A percentile compares a stretch with the other conserved stretches of the same genome.
phyloP scores from a whole-genome alignment of 2,329 filamentous ascomycete genomes.

The Cordyceps cicadae region DNA sequence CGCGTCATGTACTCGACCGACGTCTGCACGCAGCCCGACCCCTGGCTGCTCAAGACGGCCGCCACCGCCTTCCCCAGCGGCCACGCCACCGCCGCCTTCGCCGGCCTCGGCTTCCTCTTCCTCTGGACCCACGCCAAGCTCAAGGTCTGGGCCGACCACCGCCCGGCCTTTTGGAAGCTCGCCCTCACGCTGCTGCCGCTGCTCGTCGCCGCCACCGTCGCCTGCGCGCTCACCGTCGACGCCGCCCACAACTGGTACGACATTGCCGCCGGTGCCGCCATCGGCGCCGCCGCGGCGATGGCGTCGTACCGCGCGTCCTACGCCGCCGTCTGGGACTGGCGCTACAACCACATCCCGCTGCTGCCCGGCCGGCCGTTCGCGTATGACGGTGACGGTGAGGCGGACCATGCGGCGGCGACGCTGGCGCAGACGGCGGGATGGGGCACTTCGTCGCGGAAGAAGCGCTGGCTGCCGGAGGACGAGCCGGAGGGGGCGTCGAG shows the following conservation, averaged over 20 bases:
- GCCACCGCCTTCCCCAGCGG: conserved; percentile 62
- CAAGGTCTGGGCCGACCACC: conserved; percentile 60
- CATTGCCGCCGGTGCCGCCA: conserved; percentile 52
- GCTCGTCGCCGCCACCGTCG: conserved; percentile 51
- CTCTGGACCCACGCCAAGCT: conserved; percentile 66
- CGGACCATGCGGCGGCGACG: conserved; percentile 2
- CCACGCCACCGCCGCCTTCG: conserved; percentile 57
- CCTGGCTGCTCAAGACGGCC: conserved; percentile 48
- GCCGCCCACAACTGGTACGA: conserved; percentile 65
- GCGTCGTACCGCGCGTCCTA: conserved; percentile 59
- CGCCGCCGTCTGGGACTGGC: conserved; percentile 60
- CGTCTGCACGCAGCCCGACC: conserved; percentile 50
- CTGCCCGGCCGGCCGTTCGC: conserved; percentile 28
- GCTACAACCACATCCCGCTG: conserved; percentile 60
- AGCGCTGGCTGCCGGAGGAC: conserved; percentile 10
- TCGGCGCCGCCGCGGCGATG: conserved; percentile 56
- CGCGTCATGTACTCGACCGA: conserved; percentile 56
- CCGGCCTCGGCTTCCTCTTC: conserved; percentile 55
- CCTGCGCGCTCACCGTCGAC: conserved; percentile 54
- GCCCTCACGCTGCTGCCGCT: conserved; percentile 49
- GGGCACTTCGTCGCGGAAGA: conserved; percentile 8
- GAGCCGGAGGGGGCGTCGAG: background rate
- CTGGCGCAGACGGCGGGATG: conserved; percentile 14
- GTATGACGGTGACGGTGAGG: conserved; percentile 14
- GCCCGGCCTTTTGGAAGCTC: conserved; percentile 60